Evolutionary conservation across 2,329 filamentous ascomycete genomes (phyloP).

Genomic region (Sarocladium kiliense): DNA sequence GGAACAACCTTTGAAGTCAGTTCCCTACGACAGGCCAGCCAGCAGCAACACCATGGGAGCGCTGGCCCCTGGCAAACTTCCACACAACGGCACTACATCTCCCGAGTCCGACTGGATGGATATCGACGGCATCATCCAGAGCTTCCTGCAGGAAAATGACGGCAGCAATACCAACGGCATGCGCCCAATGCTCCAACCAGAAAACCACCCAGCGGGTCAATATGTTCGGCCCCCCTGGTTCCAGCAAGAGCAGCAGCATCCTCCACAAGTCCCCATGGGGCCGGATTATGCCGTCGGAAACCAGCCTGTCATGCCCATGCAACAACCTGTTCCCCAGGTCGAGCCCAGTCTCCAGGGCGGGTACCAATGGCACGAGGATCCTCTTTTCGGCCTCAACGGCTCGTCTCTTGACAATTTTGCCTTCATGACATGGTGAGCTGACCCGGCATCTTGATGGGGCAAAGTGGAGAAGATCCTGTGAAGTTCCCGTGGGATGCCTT

Average conservation of each 20-base stretch:
- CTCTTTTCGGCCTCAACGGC: conserved; percentile 26
- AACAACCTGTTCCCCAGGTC: not conserved
- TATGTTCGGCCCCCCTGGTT: not conserved
- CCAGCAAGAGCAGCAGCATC: not conserved
- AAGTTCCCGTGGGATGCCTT: conserved; percentile 1
- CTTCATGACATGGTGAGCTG: conserved; percentile 11
- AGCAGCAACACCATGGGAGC: not conserved
- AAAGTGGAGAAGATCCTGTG: not conserved
- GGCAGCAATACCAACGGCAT: conserved; percentile 1
- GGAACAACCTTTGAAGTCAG: not conserved
- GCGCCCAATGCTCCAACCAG: not conserved
- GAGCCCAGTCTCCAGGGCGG: conserved; percentile 10
- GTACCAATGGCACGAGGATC: conserved; percentile 19
- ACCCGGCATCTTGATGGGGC: not conserved
- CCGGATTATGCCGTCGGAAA: not conserved
- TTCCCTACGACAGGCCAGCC: not conserved
- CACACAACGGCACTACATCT: conserved; percentile 3
- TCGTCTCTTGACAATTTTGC: conserved; percentile 21
- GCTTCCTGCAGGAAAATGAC: conserved; percentile 22
- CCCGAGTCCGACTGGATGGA: conserved; percentile 22
- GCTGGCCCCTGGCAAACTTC: not conserved
- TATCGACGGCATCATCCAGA: conserved; percentile 31
- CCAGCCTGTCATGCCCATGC: conserved; percentile 3
- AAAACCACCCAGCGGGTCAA: not conserved
- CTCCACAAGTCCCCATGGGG: conserved; percentile 3